Evolutionary conservation across 2,329 filamentous ascomycete genomes (phyloP), one percentile per base, ranked within the genome.

Genomic region (Monilinia polystroma): DNA sequence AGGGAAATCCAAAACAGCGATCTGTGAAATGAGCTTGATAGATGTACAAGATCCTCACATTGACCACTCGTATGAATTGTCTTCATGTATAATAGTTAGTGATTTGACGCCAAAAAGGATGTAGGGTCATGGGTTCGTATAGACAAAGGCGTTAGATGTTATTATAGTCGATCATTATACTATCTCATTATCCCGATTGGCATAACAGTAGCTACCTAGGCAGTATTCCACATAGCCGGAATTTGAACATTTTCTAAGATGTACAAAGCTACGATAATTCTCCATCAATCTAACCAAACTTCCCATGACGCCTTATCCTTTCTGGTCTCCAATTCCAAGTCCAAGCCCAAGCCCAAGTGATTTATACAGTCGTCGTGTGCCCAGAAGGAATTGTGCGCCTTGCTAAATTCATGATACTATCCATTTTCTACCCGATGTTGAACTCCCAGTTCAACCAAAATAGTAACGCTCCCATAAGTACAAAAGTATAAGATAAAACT

Each of bases 271-370:
- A 47, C 45, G n/a, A 45, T 14, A 62, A 52, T 51, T 29, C 45
- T 62, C 38, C n/a, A 51, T 38, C 14, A 23, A 51, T 3, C 45
- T 38, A 14, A 14, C 45, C 45, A n/a, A 62, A 26, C 45, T n/a
- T 49, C 32, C 58, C 32, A 7, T 62, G n/a, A 8, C 12, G 8
- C 58, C 45, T 63, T 55, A 43, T 43, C 18, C 60, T 43, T 63
- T 53, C 59, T 52, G 26, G n/a, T 63, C 32, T 43, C 12, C 23
- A 8, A 38, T n/a, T 20, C 52, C 45, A 43, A 43, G 38, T 14
- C 41, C 38, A 41, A 41, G 10, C 38, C n/a, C 45, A 16, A 32
- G 43, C 12, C 35, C 32, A 41, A 45, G 32, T 57, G 57, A 38
- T 58, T 57, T 45, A 20, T 38, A 64, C 62, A 47, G 8, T 23